Percentiles rank a stretch among this genome's conserved stretches.
phyloP scores from a whole-genome alignment of 176 grass and related monocot genomes.

The Sorghum bicolor region Sorghum_bicolor_NCBIv3 NC_012877.2:56446501-56447000 shows the following conservation, averaged over 20 bases:
- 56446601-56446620: no score
- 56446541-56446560: background rate
- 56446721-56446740: slow-evolving; percentile 30
- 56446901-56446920: slow-evolving; percentile 50
- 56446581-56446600: slow-evolving; percentile 51
- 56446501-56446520: slow-evolving; percentile 54
- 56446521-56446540: slow-evolving; percentile 20
- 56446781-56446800: slow-evolving; percentile 31
- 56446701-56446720: slow-evolving; percentile 47
- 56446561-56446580: slow-evolving; percentile 42
- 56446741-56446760: slow-evolving; percentile 36
- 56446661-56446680: slow-evolving; percentile 42
- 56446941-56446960: slow-evolving; percentile 54
- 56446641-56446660: slow-evolving; percentile 41
- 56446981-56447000: slow-evolving; percentile 45
- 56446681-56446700: slow-evolving; percentile 45
- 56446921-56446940: slow-evolving; percentile 24
- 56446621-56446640: background rate
- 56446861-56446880: slow-evolving; percentile 12
- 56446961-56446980: slow-evolving; percentile 45
- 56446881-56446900: slow-evolving; percentile 57
- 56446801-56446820: background rate
- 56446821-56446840: slow-evolving; percentile 33
- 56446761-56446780: slow-evolving; percentile 43
- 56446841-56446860: slow-evolving; percentile 50